phyloP scores from a whole-genome alignment of 331 rosid species.

The Ulmus americana region DNA sequence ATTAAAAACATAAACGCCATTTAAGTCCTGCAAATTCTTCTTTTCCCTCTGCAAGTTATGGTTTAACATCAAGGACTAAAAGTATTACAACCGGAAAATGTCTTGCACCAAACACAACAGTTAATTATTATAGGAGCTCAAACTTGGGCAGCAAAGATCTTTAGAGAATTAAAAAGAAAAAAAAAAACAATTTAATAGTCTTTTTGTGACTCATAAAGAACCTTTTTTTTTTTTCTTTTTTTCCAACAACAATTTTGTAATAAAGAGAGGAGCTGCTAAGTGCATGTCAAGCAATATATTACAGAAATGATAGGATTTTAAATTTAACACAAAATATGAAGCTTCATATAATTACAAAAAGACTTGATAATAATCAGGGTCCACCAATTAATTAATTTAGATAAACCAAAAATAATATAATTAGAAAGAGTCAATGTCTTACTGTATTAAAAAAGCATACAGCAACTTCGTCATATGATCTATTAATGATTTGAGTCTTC shows the following conservation, averaged over 20 bases:
- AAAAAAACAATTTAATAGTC: background rate
- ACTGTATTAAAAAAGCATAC: constrained; percentile 90
- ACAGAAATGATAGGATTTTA: background rate
- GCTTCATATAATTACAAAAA: background rate
- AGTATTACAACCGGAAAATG: too few species aligned
- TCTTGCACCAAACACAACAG: background rate
- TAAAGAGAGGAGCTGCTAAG: background rate
- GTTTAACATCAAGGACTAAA: background rate
- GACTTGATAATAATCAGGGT: background rate
- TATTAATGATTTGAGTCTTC: constrained; percentile 65
- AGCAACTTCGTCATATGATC: constrained; percentile 73
- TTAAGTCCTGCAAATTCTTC: constrained; percentile 68
- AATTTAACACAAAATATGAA: background rate
- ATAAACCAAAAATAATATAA: background rate
- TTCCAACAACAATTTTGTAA: background rate
- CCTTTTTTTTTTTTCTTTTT: background rate
- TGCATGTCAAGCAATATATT: background rate
- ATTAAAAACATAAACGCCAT: constrained; percentile 58
- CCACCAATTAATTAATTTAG: background rate
- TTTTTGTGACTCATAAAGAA: background rate
- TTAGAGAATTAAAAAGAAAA: background rate
- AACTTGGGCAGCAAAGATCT: background rate
- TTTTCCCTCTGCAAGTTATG: constrained; percentile 64
- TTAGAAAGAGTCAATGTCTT: constrained; percentile 17
- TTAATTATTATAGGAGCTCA: background rate